Percentiles rank a stretch among this genome's conserved stretches.
These are phyloP conservation scores for Dipteronia sinensis DNA, from an alignment of 345 rosid genomes.

Conservation along the genomic window DNA sequence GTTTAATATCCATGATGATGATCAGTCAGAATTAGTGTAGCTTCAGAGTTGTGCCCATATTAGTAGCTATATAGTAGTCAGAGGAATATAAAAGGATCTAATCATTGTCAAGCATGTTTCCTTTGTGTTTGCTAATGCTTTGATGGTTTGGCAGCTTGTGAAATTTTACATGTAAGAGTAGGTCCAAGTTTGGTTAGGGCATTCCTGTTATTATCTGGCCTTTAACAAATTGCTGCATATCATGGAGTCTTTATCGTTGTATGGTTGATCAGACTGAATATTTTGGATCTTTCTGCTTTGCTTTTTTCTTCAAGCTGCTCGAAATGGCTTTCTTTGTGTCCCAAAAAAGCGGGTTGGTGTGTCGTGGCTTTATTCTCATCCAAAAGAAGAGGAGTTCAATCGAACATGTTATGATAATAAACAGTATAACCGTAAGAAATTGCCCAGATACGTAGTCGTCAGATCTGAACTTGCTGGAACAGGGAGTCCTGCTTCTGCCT, in stretches of 20 bases:
- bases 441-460: slow-evolving; percentile 33
- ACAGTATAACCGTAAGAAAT: slow-evolving; percentile 28
- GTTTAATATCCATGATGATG: not conserved
- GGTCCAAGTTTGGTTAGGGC: not conserved
- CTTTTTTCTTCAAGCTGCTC: slow-evolving; percentile 37
- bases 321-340: slow-evolving; percentile 27
- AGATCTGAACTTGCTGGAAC: slow-evolving; percentile 69
- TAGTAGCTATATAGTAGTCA: not conserved
- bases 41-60: not conserved
- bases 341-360: slow-evolving; percentile 32
- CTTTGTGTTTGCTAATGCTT: not conserved
- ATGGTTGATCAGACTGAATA: not conserved
- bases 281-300: slow-evolving; percentile 11
- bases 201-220: not conserved
- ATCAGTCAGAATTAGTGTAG: not conserved
- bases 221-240: not conserved
- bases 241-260: not conserved
- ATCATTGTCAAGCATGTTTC: not conserved
- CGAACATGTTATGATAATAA: slow-evolving; percentile 28
- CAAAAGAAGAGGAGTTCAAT: slow-evolving; percentile 31
- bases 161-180: not conserved
- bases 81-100: not conserved
- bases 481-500: slow-evolving; percentile 49
- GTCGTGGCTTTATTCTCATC: slow-evolving; percentile 26
- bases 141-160: slow-evolving; percentile 1